Evolutionary conservation across 176 grass and related monocot species (phyloP).

Genomic region (Triticum aestivum): DNA sequence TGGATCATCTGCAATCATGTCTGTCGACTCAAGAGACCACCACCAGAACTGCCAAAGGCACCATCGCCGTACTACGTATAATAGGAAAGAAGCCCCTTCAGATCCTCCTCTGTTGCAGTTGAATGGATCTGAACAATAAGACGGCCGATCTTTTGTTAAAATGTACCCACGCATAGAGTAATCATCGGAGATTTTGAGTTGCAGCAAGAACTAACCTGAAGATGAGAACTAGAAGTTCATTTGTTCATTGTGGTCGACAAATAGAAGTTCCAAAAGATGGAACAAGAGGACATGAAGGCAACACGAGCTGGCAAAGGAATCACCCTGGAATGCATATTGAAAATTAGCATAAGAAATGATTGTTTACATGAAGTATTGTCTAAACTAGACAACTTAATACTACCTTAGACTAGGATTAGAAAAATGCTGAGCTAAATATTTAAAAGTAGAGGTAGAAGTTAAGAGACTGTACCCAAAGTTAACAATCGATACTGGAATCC

Average conservation of each 20-base stretch:
- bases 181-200: conserved; percentile 22
- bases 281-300: conserved; percentile 94
- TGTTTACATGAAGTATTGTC: not conserved
- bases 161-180: not conserved
- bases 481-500: conserved; percentile 88
- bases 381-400: conserved; percentile 23
- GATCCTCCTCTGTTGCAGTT: not conserved
- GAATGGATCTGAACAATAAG: not conserved
- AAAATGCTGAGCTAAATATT: conserved; percentile 10
- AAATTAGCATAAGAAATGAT: conserved; percentile 16
- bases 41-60: not conserved
- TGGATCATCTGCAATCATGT: not conserved
- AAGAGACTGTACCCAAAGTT: conserved; percentile 74
- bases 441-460: conserved; percentile 3
- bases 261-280: conserved; percentile 96
- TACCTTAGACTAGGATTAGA: not conserved
- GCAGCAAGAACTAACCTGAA: conserved; percentile 43
- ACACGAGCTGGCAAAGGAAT: conserved; percentile 87
- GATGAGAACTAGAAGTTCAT: conserved; percentile 31
- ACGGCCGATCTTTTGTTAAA: not conserved
- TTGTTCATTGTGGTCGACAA: conserved; percentile 89
- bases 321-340: conserved; percentile 43
- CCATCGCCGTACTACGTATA: not conserved
- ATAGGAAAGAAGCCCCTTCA: not conserved
- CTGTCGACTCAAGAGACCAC: not conserved